Evolutionary conservation across 2,329 filamentous ascomycete species (phyloP).

Genomic region (Clonostachys chloroleuca): DNA sequence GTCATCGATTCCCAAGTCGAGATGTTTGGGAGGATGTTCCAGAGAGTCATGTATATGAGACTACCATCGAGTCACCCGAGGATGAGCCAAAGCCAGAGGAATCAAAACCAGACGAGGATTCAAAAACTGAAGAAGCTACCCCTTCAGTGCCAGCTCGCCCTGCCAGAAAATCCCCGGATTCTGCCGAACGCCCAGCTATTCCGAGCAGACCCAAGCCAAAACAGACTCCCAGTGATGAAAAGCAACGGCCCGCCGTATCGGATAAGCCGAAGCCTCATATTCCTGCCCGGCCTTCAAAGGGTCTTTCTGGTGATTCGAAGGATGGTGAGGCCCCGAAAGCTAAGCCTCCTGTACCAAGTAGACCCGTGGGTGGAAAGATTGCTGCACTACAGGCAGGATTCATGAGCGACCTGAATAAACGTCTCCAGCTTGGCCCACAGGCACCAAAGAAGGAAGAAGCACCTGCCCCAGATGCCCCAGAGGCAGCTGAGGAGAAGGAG

Average conservation of each 20-base stretch:
- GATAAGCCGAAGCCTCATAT: conserved; percentile 54
- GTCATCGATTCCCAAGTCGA: conserved; percentile 79
- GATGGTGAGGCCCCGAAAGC: conserved; percentile 51
- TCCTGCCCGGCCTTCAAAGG: conserved; percentile 60
- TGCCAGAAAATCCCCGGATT: conserved; percentile 27
- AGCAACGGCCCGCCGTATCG: conserved; percentile 22
- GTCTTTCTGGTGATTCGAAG: conserved; percentile 28
- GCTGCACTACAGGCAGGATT: conserved; percentile 88
- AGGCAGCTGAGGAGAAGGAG: conserved; percentile 53
- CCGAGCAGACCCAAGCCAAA: conserved; percentile 52
- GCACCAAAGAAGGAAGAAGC: conserved; percentile 71
- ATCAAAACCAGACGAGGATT: too few species aligned
- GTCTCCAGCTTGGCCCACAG: conserved; percentile 81
- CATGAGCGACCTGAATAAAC: conserved; percentile 88
- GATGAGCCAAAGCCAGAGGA: conserved; percentile 17
- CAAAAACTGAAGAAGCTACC: too few species aligned
- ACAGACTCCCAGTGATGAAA: conserved; percentile 28
- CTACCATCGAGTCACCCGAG: conserved; percentile 53
- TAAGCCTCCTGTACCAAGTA: conserved; percentile 77
- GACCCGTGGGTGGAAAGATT: conserved; percentile 80
- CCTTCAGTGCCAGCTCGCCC: conserved; percentile 18
- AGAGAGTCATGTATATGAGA: conserved; percentile 74
- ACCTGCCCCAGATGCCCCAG: conserved; percentile 47
- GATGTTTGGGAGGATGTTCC: conserved; percentile 96
- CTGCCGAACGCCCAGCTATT: conserved; percentile 36